Percentiles rank a stretch among this genome's conserved stretches.
phyloP scores from a whole-genome alignment of 257 asterid species.

The Rhazya stricta region DNA sequence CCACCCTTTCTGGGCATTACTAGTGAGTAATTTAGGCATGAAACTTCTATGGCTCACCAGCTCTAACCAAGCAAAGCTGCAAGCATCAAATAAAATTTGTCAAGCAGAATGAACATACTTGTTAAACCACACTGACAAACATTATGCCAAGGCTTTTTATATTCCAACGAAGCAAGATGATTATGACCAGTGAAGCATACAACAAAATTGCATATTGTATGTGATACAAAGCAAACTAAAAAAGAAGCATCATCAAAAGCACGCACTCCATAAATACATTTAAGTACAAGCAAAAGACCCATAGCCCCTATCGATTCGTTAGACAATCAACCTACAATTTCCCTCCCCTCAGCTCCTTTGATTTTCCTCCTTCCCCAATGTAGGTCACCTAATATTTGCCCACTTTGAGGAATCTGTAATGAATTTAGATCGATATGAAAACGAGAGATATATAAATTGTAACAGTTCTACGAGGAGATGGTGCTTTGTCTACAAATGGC shows the following conservation, averaged over 20 bases:
- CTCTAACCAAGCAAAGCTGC: conserved; percentile 99
- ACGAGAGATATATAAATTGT: background rate
- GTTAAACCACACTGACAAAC: background rate
- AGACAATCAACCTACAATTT: background rate
- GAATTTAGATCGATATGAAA: background rate
- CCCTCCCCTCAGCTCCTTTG: background rate
- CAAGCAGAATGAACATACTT: background rate
- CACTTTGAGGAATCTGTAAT: background rate
- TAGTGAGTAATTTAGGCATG: conserved; percentile 93
- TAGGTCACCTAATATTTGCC: background rate
- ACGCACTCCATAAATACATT: background rate
- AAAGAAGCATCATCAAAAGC: too few species aligned
- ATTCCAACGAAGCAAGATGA: background rate
- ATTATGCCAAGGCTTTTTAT: background rate
- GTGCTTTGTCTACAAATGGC: background rate
- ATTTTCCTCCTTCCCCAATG: background rate
- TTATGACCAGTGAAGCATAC: background rate
- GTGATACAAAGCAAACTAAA: too few species aligned
- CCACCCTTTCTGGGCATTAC: conserved; percentile 95
- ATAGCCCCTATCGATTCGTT: too few species aligned
- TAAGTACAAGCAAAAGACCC: background rate
- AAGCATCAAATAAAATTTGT: conserved; percentile 33
- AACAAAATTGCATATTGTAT: background rate
- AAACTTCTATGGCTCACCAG: conserved; percentile 90
- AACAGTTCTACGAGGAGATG: background rate